These are phyloP conservation scores for Sanghuangporus weigelae DNA, from an alignment of 1,284 basidiomycete genomes.

Conservation along the genomic window DNA sequence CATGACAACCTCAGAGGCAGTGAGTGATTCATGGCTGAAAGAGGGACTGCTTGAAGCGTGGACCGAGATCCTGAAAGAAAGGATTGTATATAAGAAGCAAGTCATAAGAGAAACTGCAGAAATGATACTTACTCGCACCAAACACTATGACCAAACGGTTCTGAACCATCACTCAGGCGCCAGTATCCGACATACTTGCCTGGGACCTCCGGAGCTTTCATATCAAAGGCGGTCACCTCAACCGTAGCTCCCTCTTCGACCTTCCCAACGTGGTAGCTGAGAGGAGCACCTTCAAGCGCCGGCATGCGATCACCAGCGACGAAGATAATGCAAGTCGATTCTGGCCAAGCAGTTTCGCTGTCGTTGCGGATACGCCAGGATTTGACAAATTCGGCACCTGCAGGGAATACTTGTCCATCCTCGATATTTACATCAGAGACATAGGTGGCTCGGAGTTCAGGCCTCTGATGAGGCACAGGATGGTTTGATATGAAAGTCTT, in stretches of 20 bases:
- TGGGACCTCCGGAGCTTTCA: slow-evolving; percentile 72
- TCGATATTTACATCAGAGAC: slow-evolving; percentile 65
- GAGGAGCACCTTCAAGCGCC: slow-evolving; percentile 28
- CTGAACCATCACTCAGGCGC: slow-evolving; percentile 55
- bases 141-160: slow-evolving; percentile 65
- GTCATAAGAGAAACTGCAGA: slow-evolving; percentile 12
- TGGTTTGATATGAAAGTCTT: slow-evolving; percentile 1
- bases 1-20: slow-evolving; percentile 67
- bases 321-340: slow-evolving; percentile 57
- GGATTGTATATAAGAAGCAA: slow-evolving; percentile 8
- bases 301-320: slow-evolving; percentile 56
- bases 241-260: slow-evolving; percentile 51
- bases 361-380: slow-evolving; percentile 71
- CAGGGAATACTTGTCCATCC: slow-evolving; percentile 73
- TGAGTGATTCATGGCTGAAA: slow-evolving; percentile 37
- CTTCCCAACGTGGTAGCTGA: slow-evolving; percentile 43
- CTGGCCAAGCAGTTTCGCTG: slow-evolving; percentile 61
- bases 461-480: background rate
- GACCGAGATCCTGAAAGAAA: slow-evolving; percentile 52
- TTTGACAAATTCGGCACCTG: slow-evolving; percentile 81
- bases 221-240: slow-evolving; percentile 65
- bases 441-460: slow-evolving; percentile 29
- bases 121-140: slow-evolving; percentile 61
- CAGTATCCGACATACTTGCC: slow-evolving; percentile 75
- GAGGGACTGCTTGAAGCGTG: slow-evolving; percentile 35